Evolutionary conservation across 768 basidiomycete genomes (phyloP).

Genomic region (Hericium alpestre): DNA sequence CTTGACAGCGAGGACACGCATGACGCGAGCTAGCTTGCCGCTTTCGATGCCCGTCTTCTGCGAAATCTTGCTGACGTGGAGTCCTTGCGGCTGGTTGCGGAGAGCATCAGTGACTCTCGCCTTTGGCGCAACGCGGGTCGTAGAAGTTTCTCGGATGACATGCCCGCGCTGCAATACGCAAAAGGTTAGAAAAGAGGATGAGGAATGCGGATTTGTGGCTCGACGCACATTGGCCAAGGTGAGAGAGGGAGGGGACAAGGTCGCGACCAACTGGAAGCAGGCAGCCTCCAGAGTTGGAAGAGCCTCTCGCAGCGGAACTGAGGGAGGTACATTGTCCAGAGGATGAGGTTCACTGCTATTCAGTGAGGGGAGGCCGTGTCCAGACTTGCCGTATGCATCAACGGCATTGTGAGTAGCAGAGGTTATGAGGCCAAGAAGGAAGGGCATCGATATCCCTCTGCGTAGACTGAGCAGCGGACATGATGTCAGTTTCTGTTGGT

Average conservation of each 20-base stretch:
- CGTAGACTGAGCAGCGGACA: too few species aligned
- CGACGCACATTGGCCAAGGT: constrained; percentile 13
- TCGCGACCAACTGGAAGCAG: constrained; percentile 14
- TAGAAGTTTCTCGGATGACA: constrained; percentile 12
- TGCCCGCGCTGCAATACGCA: neutral
- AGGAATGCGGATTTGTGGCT: neutral
- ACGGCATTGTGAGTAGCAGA: constrained; percentile 3
- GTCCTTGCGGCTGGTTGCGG: constrained; percentile 24
- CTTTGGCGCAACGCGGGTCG: constrained; percentile 23
- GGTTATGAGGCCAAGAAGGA: neutral
- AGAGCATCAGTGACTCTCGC: constrained; percentile 30
- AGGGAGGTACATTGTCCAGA: constrained; percentile 3
- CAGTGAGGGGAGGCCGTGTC: constrained; percentile 6
- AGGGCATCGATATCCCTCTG: too few species aligned
- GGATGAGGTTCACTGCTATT: neutral
- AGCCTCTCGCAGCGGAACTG: constrained; percentile 9
- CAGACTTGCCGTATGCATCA: constrained; percentile 10
- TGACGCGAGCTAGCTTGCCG: constrained; percentile 27
- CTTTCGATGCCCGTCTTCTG: constrained; percentile 22
- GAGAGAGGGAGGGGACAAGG: constrained; percentile 11
- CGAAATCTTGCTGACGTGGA: constrained; percentile 25
- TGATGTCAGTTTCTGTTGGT: too few species aligned
- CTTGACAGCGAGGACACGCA: constrained; percentile 29
- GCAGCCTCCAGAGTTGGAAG: constrained; percentile 14
- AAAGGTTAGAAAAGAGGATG: neutral